Evolutionary conservation across 768 basidiomycete genomes (phyloP).

Genomic region (Suillus spraguei): DNA sequence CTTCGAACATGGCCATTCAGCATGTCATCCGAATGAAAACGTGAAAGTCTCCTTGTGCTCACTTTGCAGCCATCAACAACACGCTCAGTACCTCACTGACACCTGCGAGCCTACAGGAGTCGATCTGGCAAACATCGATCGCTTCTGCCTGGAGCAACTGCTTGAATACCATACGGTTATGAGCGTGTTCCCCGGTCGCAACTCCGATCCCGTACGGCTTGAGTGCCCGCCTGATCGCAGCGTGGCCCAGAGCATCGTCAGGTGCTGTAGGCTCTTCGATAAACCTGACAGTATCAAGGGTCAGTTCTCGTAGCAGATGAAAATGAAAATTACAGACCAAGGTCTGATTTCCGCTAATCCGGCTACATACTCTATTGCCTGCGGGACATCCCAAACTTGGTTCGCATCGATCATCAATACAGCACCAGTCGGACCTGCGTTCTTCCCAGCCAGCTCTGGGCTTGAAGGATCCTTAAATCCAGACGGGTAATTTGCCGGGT

Average conservation of each 20-base stretch:
- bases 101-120: slow-evolving; percentile 91
- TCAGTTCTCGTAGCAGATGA: not conserved
- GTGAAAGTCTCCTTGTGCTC: slow-evolving; percentile 23
- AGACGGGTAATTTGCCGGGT: slow-evolving; percentile 78
- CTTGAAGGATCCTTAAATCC: slow-evolving; percentile 58
- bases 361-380: slow-evolving; percentile 91
- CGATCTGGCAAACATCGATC: slow-evolving; percentile 95
- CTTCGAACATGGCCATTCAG: slow-evolving; percentile 27
- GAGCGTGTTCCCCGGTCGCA: slow-evolving; percentile 93
- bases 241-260: slow-evolving; percentile 88
- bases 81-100: slow-evolving; percentile 93
- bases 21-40: slow-evolving; percentile 7
- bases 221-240: slow-evolving; percentile 75
- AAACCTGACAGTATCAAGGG: slow-evolving; percentile 52
- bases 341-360: slow-evolving; percentile 80
- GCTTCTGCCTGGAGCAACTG: slow-evolving; percentile 89
- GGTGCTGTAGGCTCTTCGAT: slow-evolving; percentile 95
- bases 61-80: slow-evolving; percentile 89
- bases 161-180: slow-evolving; percentile 96
- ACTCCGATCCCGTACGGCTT: slow-evolving; percentile 84
- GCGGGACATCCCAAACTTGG: slow-evolving; percentile 93
- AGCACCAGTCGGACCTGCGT: slow-evolving; percentile 90
- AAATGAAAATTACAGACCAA: slow-evolving; percentile 54
- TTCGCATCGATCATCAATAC: slow-evolving; percentile 99
- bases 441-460: slow-evolving; percentile 78